phyloP scores from a whole-genome alignment of 139 green algal species.

The Astrephomene gubernaculifera region DNA sequence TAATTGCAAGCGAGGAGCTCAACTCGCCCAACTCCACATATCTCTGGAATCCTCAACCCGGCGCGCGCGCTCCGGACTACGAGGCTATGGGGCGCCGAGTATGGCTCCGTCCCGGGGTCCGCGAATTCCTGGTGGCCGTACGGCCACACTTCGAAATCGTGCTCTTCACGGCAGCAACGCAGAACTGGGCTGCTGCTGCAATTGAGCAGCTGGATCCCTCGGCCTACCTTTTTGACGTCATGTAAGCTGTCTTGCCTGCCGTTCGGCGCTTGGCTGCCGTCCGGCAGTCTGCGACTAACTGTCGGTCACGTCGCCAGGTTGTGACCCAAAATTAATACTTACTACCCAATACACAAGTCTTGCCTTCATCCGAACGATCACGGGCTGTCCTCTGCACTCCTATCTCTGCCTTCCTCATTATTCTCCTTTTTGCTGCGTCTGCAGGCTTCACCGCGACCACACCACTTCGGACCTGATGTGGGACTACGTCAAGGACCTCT shows the following conservation, averaged over 20 bases:
- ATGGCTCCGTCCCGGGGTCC: slow-evolving; percentile 27
- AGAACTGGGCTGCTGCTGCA: slow-evolving; percentile 77
- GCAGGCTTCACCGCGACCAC: slow-evolving; percentile 57
- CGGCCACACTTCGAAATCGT: slow-evolving; percentile 66
- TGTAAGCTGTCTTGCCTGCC: slow-evolving; percentile 57
- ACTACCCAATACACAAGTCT: no score
- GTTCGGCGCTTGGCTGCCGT: no score
- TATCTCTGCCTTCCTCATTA: no score
- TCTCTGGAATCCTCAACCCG: neutral
- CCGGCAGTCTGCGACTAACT: no score
- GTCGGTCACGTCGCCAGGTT: no score
- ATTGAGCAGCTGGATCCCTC: slow-evolving; percentile 60
- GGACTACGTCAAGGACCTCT: slow-evolving; percentile 86
- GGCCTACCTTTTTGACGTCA: slow-evolving; percentile 40
- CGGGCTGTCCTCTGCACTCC: no score
- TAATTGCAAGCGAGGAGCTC: slow-evolving; percentile 71
- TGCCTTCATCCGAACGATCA: no score
- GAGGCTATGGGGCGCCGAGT: slow-evolving; percentile 36
- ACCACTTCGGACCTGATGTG: slow-evolving; percentile 41
- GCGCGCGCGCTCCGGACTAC: slow-evolving; percentile 12
- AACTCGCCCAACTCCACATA: slow-evolving; percentile 10
- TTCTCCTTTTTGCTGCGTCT: no score
- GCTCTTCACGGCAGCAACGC: slow-evolving; percentile 82
- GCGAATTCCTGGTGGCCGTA: slow-evolving; percentile 31
- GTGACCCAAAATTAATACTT: no score